Base-by-base conservation (phyloP, 352 stramenopile species). In the Pseudoperonospora humuli region DNA sequence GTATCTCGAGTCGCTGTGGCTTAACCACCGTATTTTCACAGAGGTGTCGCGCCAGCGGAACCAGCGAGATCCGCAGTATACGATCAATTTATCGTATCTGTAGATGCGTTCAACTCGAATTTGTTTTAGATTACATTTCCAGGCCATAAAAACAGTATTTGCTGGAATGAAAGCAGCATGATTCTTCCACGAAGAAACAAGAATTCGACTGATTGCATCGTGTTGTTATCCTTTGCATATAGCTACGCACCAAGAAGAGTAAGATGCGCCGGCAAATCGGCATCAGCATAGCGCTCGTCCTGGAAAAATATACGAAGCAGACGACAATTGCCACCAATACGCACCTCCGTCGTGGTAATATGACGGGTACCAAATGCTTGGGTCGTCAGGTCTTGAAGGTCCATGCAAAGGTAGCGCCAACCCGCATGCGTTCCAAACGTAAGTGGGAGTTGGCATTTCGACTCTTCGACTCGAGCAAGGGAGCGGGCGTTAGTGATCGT, bases 41-140 rank as follows among this genome's bases (percentile, higher is more conserved):
- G 81, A 93, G 49, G 81, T 93, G 15, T 92, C 82, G 23, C 75
- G 82, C 20, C 79, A 86, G 49, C 82, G 82, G 48, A 93, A 93
- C 48, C 78, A 89, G 57, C 75, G 75, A 44, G 82, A 93, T 17
- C 77, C 77, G 32, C 82, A 93, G 58, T 89, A 85, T 57, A 84
- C 82, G 25, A 84, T 93, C 50, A 89, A 89, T 34, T 52, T 91
- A 18, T 92, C 82, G 46, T 86, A 87, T 57, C 59, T 93, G 37
- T 93, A 88, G 53, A 42, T 15, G 14, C 8, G 13, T n/a, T n/a
- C 17, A 39, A 36, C 17, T 7, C 7, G 2, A 21, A 13, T 9
- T 26, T 9, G 20, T 32, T 20, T 38, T 47, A 35, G 27, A 40
- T 46, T 24, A 15, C 39, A 38, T 38, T 41, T 19, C 40, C 20